Evolutionary conservation across 2,329 filamentous ascomycete species (phyloP), one percentile per base, ranked within the genome.

Genomic region (Pezicula carpinea): DNA sequence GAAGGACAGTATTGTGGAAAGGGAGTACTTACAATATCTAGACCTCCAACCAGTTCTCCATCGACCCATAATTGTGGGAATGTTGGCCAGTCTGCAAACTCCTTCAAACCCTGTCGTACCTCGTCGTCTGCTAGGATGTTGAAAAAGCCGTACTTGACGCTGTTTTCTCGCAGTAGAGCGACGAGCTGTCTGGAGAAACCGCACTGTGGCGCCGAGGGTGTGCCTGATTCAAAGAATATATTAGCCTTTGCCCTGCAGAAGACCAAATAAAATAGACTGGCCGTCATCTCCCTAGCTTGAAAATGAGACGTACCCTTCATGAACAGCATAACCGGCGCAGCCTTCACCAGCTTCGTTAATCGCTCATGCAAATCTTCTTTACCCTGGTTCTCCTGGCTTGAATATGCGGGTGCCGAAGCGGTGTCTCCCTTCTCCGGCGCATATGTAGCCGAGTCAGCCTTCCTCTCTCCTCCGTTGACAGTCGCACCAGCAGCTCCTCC

Each of bases 81-180:
- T 0, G 93, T 99, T 8, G 93, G 93, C 93, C 93, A 99, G 53
- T 97, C 93, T n/a, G 90, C 90, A 66, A 83, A 97, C 70, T 93
- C 89, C 77, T 99, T 99, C 62, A 99, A 71, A 1, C 93, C 93
- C 71, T 97, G 92, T 51, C 93, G 80, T 40, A 99, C 93, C 67
- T 97, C 92, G 62, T 99, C 92, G 65, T 99, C 93, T 53, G 93
- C 93, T 59, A 99, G 70, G 54, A 99, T 99, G 66, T 99, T 97
- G 76, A 99, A 99, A 75, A 99, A 99, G 17, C 93, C 93, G 66
- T 97, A 99, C 66, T 95, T 89, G 51, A 99, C 87, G 42, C 86
- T 86, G 64, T 89, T 85, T 70, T 97, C 92, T 44, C 93, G 80
- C 59, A 99, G 71, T 39, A 99, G 80, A 21, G 75, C 83, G 36